Base-by-base conservation (phyloP, 1,284 basidiomycete species). In the Athelia sp. region DNA sequence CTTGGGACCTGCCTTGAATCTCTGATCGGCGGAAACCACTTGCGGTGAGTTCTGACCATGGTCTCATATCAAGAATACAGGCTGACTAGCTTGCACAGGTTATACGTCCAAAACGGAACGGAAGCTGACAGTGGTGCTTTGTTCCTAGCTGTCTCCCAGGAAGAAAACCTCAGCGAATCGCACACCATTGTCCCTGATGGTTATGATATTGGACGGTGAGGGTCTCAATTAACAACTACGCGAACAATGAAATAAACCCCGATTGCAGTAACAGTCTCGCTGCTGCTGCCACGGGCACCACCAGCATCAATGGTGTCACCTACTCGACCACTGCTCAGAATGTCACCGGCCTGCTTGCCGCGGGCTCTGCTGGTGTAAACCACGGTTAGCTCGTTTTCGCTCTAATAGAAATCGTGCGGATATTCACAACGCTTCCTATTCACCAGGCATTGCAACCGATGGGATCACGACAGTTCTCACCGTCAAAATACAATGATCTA, bases 11-110 rank as follows among this genome's bases (percentile, higher is more conserved):
- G 85, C 55, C 59, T 82, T 13, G 83, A 86, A 62, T 77, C 69
- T 50, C 62, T 82, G 45, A 70, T 81, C 31, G 84, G 85, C 2
- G 85, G 83, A 0, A 83, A 86, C 58, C 84, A 85, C 58, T 78
- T 86, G 58, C 71, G 82, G 79, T 23, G 6, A 29, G 32, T 23
- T 9, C 10, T 40, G 34, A 22, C 52, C 52, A 18, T n/a, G 32
- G 10, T 17, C 23, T n/a, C 6, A 8, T n/a, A n/a, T 40, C 15
- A 6, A n/a, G 15, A 17, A 8, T n/a, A 17, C 36, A 21, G n/a
- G 13, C 36, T 40, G 15, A 40, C n/a, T 6, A 40, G 36, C 9
- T 40, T 9, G 36, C 19, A 9, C n/a, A 40, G 80, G 13, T 65
- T 82, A 6, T 86, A 62, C 59, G 72, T 71, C 40, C 84, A 86